phyloP scores from a whole-genome alignment of 225 moss, liverwort and hornwort species.

The Bryoerythrophyllum caledonicum region DNA sequence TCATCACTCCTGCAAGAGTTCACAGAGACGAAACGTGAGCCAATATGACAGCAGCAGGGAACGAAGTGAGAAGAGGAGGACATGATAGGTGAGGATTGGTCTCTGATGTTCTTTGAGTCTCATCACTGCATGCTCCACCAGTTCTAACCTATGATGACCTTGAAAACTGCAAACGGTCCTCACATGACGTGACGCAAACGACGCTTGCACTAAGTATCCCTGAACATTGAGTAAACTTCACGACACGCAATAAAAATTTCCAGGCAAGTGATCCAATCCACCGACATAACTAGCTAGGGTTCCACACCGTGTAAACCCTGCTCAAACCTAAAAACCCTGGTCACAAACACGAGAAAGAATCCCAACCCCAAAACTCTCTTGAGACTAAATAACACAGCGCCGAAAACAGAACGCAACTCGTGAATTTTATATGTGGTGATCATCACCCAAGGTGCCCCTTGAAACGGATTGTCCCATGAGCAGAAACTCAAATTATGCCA shows the following conservation, averaged over 20 bases:
- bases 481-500: not conserved
- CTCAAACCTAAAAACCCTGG: slow-evolving; percentile 6
- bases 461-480: not conserved
- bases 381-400: not conserved
- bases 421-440: not conserved
- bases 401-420: not conserved
- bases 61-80: no score
- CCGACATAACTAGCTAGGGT: not conserved
- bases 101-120: no score
- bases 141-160: not conserved
- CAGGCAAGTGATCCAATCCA: not conserved
- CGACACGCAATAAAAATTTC: slow-evolving; percentile 8
- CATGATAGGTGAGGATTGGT: no score
- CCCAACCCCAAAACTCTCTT: slow-evolving; percentile 17
- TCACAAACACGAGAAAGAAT: not conserved
- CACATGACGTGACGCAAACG: not conserved
- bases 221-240: slow-evolving; percentile 13
- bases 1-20: slow-evolving; percentile 5
- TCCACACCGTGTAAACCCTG: not conserved
- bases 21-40: not conserved
- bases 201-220: not conserved
- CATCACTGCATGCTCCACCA: not conserved
- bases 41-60: not conserved
- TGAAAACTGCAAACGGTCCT: not conserved
- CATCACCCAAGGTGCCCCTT: not conserved